Evolutionary conservation across 495 filamentous ascomycete species (phyloP).

Genomic region (Hypoxylon cercidicola): DNA sequence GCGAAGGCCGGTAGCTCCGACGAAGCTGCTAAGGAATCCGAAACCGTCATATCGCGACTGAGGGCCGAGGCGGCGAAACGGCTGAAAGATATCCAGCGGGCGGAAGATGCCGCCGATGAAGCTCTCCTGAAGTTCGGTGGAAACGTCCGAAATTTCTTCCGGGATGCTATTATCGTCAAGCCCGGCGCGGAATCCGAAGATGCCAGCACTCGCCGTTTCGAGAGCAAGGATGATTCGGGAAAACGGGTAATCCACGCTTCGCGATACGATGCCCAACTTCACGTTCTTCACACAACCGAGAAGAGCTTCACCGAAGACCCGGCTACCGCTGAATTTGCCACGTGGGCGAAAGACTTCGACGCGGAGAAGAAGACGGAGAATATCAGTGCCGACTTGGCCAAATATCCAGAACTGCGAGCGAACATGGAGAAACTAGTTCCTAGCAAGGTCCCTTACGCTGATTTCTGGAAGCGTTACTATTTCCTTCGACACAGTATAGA

Average conservation of each 20-base stretch:
- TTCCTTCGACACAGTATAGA: conserved; percentile 94
- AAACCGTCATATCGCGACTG: conserved; percentile 85
- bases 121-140: conserved; percentile 92
- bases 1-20: conserved; percentile 55
- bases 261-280: conserved; percentile 93
- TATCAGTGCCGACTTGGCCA: conserved; percentile 84
- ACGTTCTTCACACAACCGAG: conserved; percentile 87
- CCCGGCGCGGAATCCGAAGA: conserved; percentile 56
- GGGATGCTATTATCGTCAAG: conserved; percentile 89
- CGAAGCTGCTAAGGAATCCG: conserved; percentile 70
- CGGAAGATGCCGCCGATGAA: conserved; percentile 97
- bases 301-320: conserved; percentile 90
- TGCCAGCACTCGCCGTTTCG: conserved; percentile 74
- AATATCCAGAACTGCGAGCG: conserved; percentile 84
- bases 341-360: conserved; percentile 80
- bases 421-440: conserved; percentile 98
- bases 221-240: conserved; percentile 89
- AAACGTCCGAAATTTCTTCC: conserved; percentile 89
- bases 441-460: conserved; percentile 83
- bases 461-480: conserved; percentile 96
- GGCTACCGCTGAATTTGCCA: conserved; percentile 74
- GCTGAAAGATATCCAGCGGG: conserved; percentile 89
- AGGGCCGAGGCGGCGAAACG: conserved; percentile 82
- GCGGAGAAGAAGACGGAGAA: conserved; percentile 85
- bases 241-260: conserved; percentile 93